Conservation (phyloP, 148 eudicot genomes). For the Nepenthes gracilis region DNA sequence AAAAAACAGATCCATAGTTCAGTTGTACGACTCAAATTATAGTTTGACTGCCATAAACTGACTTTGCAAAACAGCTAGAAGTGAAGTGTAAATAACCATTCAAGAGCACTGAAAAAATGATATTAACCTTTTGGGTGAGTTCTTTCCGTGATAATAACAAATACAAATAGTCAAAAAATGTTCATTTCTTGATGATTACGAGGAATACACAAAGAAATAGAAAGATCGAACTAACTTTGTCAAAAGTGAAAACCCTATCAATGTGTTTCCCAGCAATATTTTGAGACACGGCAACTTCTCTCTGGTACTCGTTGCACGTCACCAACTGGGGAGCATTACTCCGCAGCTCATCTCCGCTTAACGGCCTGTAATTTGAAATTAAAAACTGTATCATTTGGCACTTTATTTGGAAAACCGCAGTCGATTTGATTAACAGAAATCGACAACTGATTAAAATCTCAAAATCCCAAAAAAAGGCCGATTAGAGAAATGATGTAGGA, state of each 20-base stretch:
- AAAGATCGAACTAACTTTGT: slow-evolving; percentile 28
- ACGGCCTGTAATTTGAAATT: slow-evolving; percentile 48
- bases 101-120: background rate
- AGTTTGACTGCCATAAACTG: too few relatives aligned
- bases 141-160: too few relatives aligned
- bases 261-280: slow-evolving; percentile 52
- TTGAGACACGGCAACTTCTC: slow-evolving; percentile 70
- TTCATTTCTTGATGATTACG: too few relatives aligned
- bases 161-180: too few relatives aligned
- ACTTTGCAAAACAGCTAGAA: too few relatives aligned
- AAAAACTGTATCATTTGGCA: background rate
- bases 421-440: too few relatives aligned
- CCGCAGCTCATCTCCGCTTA: slow-evolving; percentile 75
- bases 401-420: background rate
- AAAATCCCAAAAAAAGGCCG: background rate
- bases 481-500: background rate
- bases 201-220: background rate
- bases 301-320: slow-evolving; percentile 71
- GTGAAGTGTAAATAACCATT: too few relatives aligned
- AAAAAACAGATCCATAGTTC: too few relatives aligned
- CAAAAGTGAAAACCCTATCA: slow-evolving; percentile 53
- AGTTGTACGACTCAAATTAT: too few relatives aligned
- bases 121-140: background rate
- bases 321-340: slow-evolving; percentile 90
- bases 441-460: background rate